Base-by-base conservation (phyloP, 345 rosid genomes). In the Acer negundo region DNA sequence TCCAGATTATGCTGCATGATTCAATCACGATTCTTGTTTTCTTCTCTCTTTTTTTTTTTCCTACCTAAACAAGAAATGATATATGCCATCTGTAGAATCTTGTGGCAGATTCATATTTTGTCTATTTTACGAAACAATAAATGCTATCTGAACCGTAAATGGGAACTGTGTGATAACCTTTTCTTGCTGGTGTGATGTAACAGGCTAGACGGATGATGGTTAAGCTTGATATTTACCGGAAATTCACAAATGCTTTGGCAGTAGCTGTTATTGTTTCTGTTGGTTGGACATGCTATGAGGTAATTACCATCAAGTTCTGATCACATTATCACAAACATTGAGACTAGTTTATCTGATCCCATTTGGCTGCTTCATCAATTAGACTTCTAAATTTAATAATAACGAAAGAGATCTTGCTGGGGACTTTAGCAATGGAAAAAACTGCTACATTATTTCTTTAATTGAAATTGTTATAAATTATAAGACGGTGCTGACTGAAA, bases 201-300 rank as follows among this genome's bases (percentile, higher is more conserved):
- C 91, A 92, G 94, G 85, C 97, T 23, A 93, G 95, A 79, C 83
- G 97, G 84, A 90, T 94, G 91, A 81, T 86, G 88, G 89, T 75
- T 47, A 96, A 92, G 87, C 80, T 94, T 85, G 97, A 94, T 78
- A 91, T 94, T 65, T 94, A 96, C 87, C 80, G 94, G 79, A 96
- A 91, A 88, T 94, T 96, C 84, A 94, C 99, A n/a, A 96, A 91
- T 79, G 97, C 98, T 73, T 82, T 96, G 88, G 97, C 90, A 23
- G 97, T 94, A n/a, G 89, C 97, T 62, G 93, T 94, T 75, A 82
- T 94, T 68, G 93, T 94, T 49, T 96, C 99, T 58, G 90, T 92
- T 31, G 98, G 99, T 72, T 96, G 98, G 99, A 87, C 88, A 79
- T 96, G 98, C 90, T 96, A 96, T 42, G 98, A 96, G 98, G 99